A percentile compares a stretch with the other conserved stretches of the same genome.
Evolutionary conservation across 169 alveolate species (phyloP).

Genomic region (Plasmodium chabaudi): DNA sequence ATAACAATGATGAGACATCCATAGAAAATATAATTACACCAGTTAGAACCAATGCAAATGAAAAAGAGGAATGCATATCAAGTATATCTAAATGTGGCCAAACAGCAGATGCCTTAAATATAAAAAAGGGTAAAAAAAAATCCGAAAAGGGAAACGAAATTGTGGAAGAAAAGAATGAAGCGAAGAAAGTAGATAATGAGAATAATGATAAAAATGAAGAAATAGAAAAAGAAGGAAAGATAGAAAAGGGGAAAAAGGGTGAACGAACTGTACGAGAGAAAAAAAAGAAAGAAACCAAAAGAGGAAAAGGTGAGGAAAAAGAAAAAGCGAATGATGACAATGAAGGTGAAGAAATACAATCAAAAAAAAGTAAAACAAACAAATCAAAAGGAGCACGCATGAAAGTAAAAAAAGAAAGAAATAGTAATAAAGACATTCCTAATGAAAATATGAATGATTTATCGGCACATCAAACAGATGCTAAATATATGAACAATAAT

Average conservation of each 20-base stretch:
- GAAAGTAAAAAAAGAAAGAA: conserved; percentile 11
- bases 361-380: conserved; percentile 7
- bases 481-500: too few species aligned
- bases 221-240: not conserved
- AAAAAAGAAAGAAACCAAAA: conserved; percentile 1
- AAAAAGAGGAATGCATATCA: not conserved
- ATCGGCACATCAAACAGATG: too few species aligned
- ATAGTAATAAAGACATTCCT: not conserved
- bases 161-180: not conserved
- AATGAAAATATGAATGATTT: too few species aligned
- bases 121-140: conserved; percentile 5
- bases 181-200: conserved; percentile 11
- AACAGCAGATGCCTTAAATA: not conserved
- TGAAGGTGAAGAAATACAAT: not conserved
- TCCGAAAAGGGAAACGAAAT: not conserved
- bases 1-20: not conserved
- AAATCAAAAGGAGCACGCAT: not conserved
- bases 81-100: not conserved
- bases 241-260: conserved; percentile 3
- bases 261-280: not conserved
- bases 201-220: conserved; percentile 4
- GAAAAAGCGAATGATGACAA: not conserved
- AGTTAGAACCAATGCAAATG: not conserved
- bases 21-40: not conserved
- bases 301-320: conserved; percentile 5